phyloP scores from a whole-genome alignment of 148 eudicot species.

The Simmondsia chinensis region DNA sequence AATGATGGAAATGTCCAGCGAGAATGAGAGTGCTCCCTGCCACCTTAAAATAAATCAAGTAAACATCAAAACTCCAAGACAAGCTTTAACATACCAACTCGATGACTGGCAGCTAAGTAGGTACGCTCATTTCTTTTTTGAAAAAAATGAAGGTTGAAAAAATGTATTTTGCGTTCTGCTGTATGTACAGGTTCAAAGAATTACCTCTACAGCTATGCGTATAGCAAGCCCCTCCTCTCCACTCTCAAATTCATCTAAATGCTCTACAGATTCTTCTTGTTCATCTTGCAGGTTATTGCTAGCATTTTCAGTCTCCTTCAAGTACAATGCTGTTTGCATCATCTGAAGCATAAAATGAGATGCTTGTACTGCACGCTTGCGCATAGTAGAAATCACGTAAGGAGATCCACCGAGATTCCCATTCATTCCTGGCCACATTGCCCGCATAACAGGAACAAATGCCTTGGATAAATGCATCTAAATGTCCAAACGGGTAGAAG shows the following conservation, averaged over 20 bases:
- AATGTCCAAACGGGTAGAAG: conserved; percentile 1
- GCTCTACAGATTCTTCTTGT: conserved; percentile 23
- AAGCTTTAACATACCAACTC: too few species aligned
- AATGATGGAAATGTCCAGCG: too few species aligned
- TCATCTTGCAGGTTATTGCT: conserved; percentile 18
- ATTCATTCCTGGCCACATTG: conserved; percentile 85
- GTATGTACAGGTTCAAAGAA: not conserved
- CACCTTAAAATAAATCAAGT: too few species aligned
- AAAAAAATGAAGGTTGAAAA: not conserved
- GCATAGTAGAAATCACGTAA: conserved; percentile 57
- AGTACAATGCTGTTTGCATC: conserved; percentile 69
- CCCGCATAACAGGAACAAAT: conserved; percentile 64
- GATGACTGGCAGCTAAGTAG: too few species aligned
- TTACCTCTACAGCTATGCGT: conserved; percentile 83
- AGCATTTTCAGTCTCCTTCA: conserved; percentile 31
- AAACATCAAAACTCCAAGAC: too few species aligned
- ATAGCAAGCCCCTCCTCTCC: conserved; percentile 92
- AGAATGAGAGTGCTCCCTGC: too few species aligned
- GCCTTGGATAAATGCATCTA: conserved; percentile 80
- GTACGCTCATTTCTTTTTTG: too few species aligned
- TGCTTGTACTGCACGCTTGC: conserved; percentile 87
- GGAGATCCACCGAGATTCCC: conserved; percentile 59
- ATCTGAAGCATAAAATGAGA: conserved; percentile 94
- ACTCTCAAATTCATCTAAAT: conserved; percentile 40
- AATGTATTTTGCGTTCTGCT: not conserved